Evolutionary conservation across 768 basidiomycete genomes (phyloP).

Genomic region (Rhizopogon vesiculosus): DNA sequence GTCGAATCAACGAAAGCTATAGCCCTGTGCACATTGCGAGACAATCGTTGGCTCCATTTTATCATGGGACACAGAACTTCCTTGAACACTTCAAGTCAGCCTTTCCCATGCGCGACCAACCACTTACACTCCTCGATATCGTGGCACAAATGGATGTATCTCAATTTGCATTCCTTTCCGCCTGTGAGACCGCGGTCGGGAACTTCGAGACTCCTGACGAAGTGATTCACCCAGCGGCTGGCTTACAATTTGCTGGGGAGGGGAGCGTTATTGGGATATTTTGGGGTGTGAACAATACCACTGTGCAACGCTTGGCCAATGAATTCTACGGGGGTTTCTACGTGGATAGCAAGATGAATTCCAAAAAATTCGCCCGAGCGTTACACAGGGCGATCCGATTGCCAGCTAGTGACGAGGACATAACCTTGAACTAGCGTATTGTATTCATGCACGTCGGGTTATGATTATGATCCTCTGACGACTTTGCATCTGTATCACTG

Average conservation of each 20-base stretch:
- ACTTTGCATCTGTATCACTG: no score
- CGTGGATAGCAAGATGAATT: neutral
- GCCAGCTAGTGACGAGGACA: neutral
- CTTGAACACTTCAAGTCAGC: slow-evolving; percentile 8
- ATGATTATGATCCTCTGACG: neutral
- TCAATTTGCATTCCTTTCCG: slow-evolving; percentile 10
- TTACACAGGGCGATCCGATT: neutral
- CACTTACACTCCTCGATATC: slow-evolving; percentile 1
- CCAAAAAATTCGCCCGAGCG: neutral
- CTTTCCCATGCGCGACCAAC: neutral
- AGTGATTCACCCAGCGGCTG: slow-evolving; percentile 16
- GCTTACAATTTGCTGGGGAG: slow-evolving; percentile 15
- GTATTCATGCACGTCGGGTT: slow-evolving; percentile 4
- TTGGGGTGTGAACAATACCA: slow-evolving; percentile 9
- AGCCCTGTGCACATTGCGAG: neutral
- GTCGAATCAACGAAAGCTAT: neutral
- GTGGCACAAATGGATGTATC: neutral
- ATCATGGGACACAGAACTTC: slow-evolving; percentile 9
- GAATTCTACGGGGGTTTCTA: slow-evolving; percentile 1
- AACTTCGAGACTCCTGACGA: slow-evolving; percentile 12
- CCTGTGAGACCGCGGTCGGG: slow-evolving; percentile 18
- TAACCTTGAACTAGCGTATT: neutral
- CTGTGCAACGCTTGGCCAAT: neutral
- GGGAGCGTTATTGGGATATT: slow-evolving; percentile 18
- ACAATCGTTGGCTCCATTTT: slow-evolving; percentile 12